Base-by-base conservation (phyloP, 1,139 yeast species). In the Geotrichum siamense region DNA sequence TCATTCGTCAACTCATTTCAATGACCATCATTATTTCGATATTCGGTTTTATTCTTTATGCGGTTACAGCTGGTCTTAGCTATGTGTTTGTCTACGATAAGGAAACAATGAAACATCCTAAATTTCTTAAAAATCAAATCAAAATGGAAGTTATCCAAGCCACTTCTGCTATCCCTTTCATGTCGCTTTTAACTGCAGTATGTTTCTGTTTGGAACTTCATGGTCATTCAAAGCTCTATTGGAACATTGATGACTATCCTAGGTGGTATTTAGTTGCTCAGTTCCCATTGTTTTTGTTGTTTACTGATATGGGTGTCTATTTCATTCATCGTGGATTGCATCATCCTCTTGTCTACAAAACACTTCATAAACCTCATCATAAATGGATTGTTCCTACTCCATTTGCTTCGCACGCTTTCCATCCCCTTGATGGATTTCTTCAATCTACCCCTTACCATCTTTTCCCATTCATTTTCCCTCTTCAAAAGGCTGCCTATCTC, bases 341-440 rank as follows among this genome's bases (percentile, higher is more conserved):
- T 64, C 84, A 89, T 82, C 96, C 96, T 25, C 58, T 73, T 29
- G 80, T 91, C 33, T 91, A 91, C 75, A 89, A 82, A 71, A 64
- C 61, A 27, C 70, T 91, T 53, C 98, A 91, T 71, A 91, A 91
- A 69, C 96, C 97, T n/a, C 98, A 91, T 65, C 98, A 91, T 74
- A 93, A 91, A 69, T 91, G 98, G 98, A 79, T 91, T 58, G 96
- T 91, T 42, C 91, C 97, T 53, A 89, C 98, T 3, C 98, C 98
- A 28, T 91, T 82, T 67, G 98, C 98, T 1, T 86, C 96, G 10
- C 97, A 89, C 62, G 97, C 98, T 19, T 91, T 91, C 86, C 96
- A 91, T 66, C 98, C 98, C 12, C 81, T 91, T 44, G 98, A 91
- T 60, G 98, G 98, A 34, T 91, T 83, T 70, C 70, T 78, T 48